Evolutionary conservation across 139 green algal species (phyloP).

Genomic region (Ulvella scutata): DNA sequence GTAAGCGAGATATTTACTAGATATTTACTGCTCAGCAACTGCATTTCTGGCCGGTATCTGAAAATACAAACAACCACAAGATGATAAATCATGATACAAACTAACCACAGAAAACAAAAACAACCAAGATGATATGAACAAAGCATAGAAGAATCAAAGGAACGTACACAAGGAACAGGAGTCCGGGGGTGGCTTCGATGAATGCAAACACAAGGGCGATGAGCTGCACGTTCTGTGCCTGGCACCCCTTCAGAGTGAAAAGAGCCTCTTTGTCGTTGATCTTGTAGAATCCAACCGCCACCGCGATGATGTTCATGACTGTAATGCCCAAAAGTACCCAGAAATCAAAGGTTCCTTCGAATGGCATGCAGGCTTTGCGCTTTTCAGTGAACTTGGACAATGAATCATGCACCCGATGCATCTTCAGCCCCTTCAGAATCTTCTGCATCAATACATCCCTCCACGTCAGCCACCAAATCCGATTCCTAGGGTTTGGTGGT

Average conservation of each 20-base stretch:
- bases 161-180: background rate
- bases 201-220: conserved; percentile 4
- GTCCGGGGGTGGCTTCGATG: background rate
- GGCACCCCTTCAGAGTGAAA: background rate
- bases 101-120: no score
- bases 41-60: no score
- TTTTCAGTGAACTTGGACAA: background rate
- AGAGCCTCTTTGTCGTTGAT: background rate
- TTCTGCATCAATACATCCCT: background rate
- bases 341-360: background rate
- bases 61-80: no score
- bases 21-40: no score
- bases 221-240: conserved; percentile 1
- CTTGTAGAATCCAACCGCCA: background rate
- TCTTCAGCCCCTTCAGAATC: background rate
- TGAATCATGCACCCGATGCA: background rate
- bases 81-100: no score
- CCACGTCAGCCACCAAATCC: no score
- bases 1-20: no score
- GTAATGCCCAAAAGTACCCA: conserved; percentile 1
- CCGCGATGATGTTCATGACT: background rate
- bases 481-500: no score
- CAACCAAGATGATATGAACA: no score
- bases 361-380: background rate
- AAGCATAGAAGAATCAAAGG: no score